A percentile compares a stretch with the other conserved stretches of the same genome.
phyloP scores from a whole-genome alignment of 2,329 filamentous ascomycete species.

The Alternaria tenuissima region DNA sequence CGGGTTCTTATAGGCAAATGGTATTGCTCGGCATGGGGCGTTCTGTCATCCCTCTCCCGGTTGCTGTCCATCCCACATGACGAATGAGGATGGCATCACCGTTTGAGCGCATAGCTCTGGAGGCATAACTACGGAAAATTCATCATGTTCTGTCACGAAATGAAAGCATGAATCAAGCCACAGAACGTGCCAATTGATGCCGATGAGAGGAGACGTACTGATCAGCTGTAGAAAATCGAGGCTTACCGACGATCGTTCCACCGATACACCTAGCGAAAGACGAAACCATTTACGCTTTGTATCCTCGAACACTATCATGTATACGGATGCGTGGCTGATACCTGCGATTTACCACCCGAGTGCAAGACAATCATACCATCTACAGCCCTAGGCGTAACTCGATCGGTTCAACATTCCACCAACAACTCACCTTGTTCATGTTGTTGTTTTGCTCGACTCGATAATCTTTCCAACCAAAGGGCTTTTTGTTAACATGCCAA shows the following conservation, averaged over 20 bases:
- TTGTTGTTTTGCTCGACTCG: not conserved
- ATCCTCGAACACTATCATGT: not conserved
- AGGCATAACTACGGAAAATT: conserved; percentile 51
- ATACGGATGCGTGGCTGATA: not conserved
- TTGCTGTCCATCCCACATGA: conserved; percentile 42
- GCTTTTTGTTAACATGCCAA: not conserved
- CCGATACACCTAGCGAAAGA: not conserved
- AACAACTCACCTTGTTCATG: not conserved
- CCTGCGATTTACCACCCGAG: not conserved
- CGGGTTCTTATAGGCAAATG: conserved; percentile 45
- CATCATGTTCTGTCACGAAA: conserved; percentile 52
- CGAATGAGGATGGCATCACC: conserved; percentile 41
- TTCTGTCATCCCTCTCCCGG: conserved; percentile 47
- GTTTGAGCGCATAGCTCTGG: conserved; percentile 42
- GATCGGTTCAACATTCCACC: not conserved
- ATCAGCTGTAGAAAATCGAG: not conserved
- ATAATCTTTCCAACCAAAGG: not conserved
- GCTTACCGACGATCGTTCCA: not conserved
- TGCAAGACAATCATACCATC: not conserved
- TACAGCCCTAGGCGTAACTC: not conserved
- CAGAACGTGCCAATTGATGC: conserved; percentile 7
- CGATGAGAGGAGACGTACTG: not conserved
- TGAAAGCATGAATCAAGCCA: conserved; percentile 40
- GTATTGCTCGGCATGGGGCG: conserved; percentile 52
- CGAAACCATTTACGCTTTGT: not conserved